Evolutionary conservation across 2,329 filamentous ascomycete species (phyloP).

Genomic region (Pseudopyricularia javanii): DNA sequence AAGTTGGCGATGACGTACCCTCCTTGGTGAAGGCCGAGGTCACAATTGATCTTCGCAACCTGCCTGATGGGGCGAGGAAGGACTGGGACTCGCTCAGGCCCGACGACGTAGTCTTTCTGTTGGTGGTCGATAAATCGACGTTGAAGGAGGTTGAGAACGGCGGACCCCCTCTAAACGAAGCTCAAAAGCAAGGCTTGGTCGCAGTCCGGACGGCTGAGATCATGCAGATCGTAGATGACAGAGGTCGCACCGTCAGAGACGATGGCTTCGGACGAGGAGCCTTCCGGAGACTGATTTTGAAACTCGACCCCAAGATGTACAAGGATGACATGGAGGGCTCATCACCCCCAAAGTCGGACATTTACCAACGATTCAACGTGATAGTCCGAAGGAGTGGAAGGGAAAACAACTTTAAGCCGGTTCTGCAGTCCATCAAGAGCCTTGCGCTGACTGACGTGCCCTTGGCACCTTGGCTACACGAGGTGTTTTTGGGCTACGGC

Average conservation of each 20-base stretch:
- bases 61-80: constrained; percentile 62
- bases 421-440: constrained; percentile 82
- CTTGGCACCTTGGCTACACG: constrained; percentile 83
- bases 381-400: constrained; percentile 70
- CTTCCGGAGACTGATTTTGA: constrained; percentile 62
- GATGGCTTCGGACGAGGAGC: constrained; percentile 52
- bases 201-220: constrained; percentile 74
- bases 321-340: constrained; percentile 59
- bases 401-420: constrained; percentile 95
- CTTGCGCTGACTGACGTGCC: constrained; percentile 76
- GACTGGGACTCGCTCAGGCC: constrained; percentile 86
- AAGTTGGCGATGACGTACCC: constrained; percentile 74
- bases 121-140: constrained; percentile 57
- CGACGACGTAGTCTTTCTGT: constrained; percentile 81
- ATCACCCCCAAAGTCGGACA: constrained; percentile 56
- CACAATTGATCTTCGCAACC: constrained; percentile 64
- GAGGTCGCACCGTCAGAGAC: constrained; percentile 61
- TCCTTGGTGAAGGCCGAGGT: constrained; percentile 80
- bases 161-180: constrained; percentile 27
- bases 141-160: constrained; percentile 42
- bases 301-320: constrained; percentile 69
- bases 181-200: constrained; percentile 54
- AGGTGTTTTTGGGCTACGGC: constrained; percentile 95
- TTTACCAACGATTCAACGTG: constrained; percentile 78
- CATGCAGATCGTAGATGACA: constrained; percentile 75